Conservation (phyloP, 768 basidiomycete genomes). For the Agrocybe praecox region DNA sequence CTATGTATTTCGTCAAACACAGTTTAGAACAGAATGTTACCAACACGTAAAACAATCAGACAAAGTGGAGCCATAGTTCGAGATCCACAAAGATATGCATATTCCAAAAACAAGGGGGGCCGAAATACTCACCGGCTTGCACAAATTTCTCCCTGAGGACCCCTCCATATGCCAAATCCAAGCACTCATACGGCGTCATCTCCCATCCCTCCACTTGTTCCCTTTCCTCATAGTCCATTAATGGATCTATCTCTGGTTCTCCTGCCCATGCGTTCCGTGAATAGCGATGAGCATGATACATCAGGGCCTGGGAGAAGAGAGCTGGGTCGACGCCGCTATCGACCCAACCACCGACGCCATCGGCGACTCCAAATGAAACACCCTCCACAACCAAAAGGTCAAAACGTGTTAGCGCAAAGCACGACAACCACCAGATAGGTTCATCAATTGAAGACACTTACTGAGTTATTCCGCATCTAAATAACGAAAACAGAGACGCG, state of each 20-base stretch:
- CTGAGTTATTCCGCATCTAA: slow-evolving; percentile 80
- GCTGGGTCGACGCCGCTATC: slow-evolving; percentile 84
- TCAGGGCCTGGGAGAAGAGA: slow-evolving; percentile 87
- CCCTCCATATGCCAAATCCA: slow-evolving; percentile 72
- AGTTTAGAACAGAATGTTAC: not conserved
- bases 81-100: not conserved
- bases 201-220: slow-evolving; percentile 78
- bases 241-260: slow-evolving; percentile 82
- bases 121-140: slow-evolving; percentile 54
- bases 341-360: slow-evolving; percentile 94
- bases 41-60: too few species aligned
- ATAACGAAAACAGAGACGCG: slow-evolving; percentile 9
- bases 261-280: slow-evolving; percentile 77
- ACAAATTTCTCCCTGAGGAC: slow-evolving; percentile 70
- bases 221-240: slow-evolving; percentile 68
- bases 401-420: not conserved
- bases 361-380: slow-evolving; percentile 81
- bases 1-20: slow-evolving; percentile 35
- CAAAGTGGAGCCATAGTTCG: too few species aligned
- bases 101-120: not conserved
- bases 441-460: slow-evolving; percentile 44
- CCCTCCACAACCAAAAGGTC: slow-evolving; percentile 53
- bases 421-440: not conserved
- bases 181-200: slow-evolving; percentile 68
- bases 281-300: slow-evolving; percentile 83